These are phyloP conservation scores for Oxytropis ochrocephala DNA, from an alignment of 306 rosid species.

Conservation along the genomic window DNA sequence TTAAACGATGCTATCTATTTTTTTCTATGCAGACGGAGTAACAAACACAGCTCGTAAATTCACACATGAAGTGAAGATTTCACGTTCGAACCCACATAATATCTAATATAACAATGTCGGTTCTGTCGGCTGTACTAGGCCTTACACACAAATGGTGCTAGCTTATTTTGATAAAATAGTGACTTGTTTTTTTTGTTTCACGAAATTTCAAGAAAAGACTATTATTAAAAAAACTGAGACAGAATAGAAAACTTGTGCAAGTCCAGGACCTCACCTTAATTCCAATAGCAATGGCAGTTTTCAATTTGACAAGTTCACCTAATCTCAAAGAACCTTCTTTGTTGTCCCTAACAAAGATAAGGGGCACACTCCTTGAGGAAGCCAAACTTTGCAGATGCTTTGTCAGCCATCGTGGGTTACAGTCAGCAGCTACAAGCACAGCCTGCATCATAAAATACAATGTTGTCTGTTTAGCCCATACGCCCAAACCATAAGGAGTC, in stretches of 20 bases:
- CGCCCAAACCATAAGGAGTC: not conserved
- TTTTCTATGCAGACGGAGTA: no score
- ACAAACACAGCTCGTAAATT: no score
- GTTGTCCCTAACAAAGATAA: slow-evolving; percentile 55
- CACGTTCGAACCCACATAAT: no score
- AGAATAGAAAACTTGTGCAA: not conserved
- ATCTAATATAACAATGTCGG: no score
- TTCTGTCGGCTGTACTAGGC: no score
- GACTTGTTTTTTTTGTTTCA: not conserved
- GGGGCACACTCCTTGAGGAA: slow-evolving; percentile 59
- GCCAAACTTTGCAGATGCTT: slow-evolving; percentile 71
- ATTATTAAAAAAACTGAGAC: not conserved
- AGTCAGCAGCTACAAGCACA: slow-evolving; percentile 61
- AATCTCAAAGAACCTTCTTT: slow-evolving; percentile 66
- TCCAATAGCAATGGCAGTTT: slow-evolving; percentile 84
- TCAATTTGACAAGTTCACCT: slow-evolving; percentile 63
- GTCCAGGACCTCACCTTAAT: slow-evolving; percentile 46
- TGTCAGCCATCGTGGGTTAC: slow-evolving; percentile 70
- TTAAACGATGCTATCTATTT: no score
- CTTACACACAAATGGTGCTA: not conserved
- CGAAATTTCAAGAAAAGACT: not conserved
- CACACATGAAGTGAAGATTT: no score
- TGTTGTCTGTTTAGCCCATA: not conserved
- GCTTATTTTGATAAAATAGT: not conserved
- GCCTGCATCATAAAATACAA: slow-evolving; percentile 39